phyloP scores from a whole-genome alignment of 352 stramenopile genomes.

The Globisporangium canariense region DNA sequence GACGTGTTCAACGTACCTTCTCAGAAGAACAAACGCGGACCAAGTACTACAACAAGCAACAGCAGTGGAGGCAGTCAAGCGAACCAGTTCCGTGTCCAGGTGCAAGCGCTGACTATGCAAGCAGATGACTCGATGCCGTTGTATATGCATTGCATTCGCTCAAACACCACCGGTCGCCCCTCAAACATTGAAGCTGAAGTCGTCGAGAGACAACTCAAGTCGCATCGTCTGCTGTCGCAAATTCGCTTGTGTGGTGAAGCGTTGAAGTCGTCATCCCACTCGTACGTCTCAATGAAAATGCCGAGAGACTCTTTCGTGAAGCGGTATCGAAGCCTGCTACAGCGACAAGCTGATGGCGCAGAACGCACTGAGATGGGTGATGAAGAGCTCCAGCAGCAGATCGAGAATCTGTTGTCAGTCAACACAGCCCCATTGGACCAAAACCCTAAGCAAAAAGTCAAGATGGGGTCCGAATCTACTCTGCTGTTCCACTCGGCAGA shows the following conservation, averaged over 20 bases:
- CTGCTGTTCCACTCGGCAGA: constrained; percentile 29
- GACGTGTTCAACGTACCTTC: not conserved
- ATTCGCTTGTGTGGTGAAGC: constrained; percentile 24
- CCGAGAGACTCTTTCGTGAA: constrained; percentile 21
- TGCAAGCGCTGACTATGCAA: constrained; percentile 21
- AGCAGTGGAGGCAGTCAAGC: constrained; percentile 19
- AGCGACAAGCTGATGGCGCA: not conserved
- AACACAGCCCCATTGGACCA: not conserved
- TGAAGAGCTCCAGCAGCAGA: constrained; percentile 15
- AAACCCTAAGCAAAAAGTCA: constrained; percentile 4
- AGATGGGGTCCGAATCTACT: constrained; percentile 15
- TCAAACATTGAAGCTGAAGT: constrained; percentile 26
- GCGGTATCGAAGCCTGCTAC: constrained; percentile 30
- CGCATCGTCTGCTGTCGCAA: constrained; percentile 33
- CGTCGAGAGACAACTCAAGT: constrained; percentile 28
- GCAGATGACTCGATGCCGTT: constrained; percentile 28
- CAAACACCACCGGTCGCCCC: constrained; percentile 31
- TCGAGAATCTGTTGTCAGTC: constrained; percentile 18
- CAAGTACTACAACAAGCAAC: not conserved
- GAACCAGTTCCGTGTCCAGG: constrained; percentile 42
- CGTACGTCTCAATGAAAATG: constrained; percentile 29
- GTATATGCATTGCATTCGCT: constrained; percentile 53
- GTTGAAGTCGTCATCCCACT: not conserved
- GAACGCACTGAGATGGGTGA: constrained; percentile 10
- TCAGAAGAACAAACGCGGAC: constrained; percentile 4